These are phyloP conservation scores for Barnettozyma salicaria DNA, from an alignment of 805 yeast genomes.

Conservation along the genomic window DNA sequence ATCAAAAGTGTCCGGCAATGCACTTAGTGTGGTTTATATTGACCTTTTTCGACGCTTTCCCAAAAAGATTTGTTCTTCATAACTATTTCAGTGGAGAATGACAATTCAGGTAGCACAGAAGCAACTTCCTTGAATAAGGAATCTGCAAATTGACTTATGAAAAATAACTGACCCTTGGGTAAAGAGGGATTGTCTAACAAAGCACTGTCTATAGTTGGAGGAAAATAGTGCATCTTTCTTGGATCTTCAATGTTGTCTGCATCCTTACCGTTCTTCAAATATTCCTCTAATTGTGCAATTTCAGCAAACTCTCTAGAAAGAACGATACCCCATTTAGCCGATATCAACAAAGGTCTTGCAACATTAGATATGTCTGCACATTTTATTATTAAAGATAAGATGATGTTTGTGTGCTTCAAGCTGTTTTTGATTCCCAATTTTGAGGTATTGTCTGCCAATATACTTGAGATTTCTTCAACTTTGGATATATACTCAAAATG, in stretches of 20 bases:
- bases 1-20: not conserved
- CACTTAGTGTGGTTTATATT: not conserved
- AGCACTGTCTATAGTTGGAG: conserved; percentile 37
- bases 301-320: conserved; percentile 73
- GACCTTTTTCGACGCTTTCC: conserved; percentile 6
- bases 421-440: conserved; percentile 13
- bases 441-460: conserved; percentile 13
- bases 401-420: conserved; percentile 32
- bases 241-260: conserved; percentile 20
- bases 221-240: conserved; percentile 27
- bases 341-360: conserved; percentile 67
- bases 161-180: conserved; percentile 72
- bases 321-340: conserved; percentile 84
- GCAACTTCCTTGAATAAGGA: conserved; percentile 65
- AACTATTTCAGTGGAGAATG: conserved; percentile 40
- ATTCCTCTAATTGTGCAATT: conserved; percentile 47
- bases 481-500: conserved; percentile 67
- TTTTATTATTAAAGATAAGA: conserved; percentile 70
- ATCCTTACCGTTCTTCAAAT: conserved; percentile 21
- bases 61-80: conserved; percentile 5
- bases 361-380: conserved; percentile 97
- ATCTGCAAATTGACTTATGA: conserved; percentile 75
- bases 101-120: conserved; percentile 53
- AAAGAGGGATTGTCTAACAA: conserved; percentile 43
- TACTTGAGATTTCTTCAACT: conserved; percentile 34